Evolutionary conservation across 768 basidiomycete genomes (phyloP).

Genomic region (Gymnopilus junonius): DNA sequence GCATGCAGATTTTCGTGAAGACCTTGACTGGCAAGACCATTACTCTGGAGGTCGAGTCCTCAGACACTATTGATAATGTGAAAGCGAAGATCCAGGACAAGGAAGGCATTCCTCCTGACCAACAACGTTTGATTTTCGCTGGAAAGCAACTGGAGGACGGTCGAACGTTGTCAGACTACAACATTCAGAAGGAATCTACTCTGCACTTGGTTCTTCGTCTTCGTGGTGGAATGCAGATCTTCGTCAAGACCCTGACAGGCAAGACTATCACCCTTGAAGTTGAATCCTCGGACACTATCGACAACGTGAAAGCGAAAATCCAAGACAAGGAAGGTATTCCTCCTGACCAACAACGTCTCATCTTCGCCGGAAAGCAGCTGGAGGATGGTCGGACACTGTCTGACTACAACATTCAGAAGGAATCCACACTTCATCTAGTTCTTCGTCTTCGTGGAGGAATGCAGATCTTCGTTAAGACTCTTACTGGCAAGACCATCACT

Average conservation of each 20-base stretch:
- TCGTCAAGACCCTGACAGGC: slow-evolving; percentile 73
- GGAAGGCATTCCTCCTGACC: slow-evolving; percentile 84
- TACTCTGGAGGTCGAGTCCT: slow-evolving; percentile 91
- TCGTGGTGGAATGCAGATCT: slow-evolving; percentile 75
- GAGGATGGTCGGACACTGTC: slow-evolving; percentile 80
- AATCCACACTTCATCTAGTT: slow-evolving; percentile 67
- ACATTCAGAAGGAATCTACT: slow-evolving; percentile 83
- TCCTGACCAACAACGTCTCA: slow-evolving; percentile 79
- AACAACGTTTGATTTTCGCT: slow-evolving; percentile 91
- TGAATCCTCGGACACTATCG: slow-evolving; percentile 76
- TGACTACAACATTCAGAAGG: slow-evolving; percentile 80
- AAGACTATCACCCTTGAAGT: slow-evolving; percentile 81
- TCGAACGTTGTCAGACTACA: slow-evolving; percentile 84
- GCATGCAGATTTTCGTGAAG: slow-evolving; percentile 93
- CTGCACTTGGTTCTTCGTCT: slow-evolving; percentile 77
- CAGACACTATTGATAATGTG: slow-evolving; percentile 92
- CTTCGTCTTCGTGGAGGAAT: slow-evolving; percentile 21
- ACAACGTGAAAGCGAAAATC: slow-evolving; percentile 79
- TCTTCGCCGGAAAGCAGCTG: slow-evolving; percentile 80
- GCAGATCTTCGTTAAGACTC: slow-evolving; percentile 21
- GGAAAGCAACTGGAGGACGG: slow-evolving; percentile 96
- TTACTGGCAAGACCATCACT: slow-evolving; percentile 20
- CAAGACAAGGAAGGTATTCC: slow-evolving; percentile 85
- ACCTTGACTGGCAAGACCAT: slow-evolving; percentile 91
- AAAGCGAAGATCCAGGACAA: slow-evolving; percentile 84